Base-by-base conservation (phyloP, 108 stramenopile genomes). In the Fragilariopsis cylindrus region DNA sequence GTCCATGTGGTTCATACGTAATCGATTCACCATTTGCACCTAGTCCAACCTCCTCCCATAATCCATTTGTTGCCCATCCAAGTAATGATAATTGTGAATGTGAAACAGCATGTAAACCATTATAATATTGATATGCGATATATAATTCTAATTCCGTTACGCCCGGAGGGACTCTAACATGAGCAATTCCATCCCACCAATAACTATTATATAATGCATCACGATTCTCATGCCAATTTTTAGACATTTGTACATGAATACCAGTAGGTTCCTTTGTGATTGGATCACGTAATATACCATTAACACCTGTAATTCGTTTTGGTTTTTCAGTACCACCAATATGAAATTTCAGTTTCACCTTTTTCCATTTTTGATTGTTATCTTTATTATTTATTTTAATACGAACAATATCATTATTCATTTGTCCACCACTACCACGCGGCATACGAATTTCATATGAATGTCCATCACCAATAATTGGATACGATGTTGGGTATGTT, bases 231-330 rank as follows among this genome's bases (percentile, higher is more conserved):
- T 60, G 58, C 58, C 58, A 60, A 41, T 60, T 60, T 41, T 60
- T 60, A 9, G 58, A 60, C 58, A 60, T 60, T 60, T 60, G 58
- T 9, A 60, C 58, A 30, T 60, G 58, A 9, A 60, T 60, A 41
- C 58, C 58, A 19, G 58, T 60, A 4, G 58, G 58, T 30, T 60
- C 58, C 41, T 60, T 30, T 41, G 58, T 60, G 5, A 3, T 4
- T 4, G 18, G 4, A 30, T 60, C 19, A 41, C 58, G 5, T 30
- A 60, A 60, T 5, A 60, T 60, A 4, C 58, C 58, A 30, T 11
- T 9, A 60, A 41, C 58, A 60, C 58, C 58, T 4, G 58, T 60
- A 9, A 41, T 30, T 8, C 58, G 58, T 4, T 41, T 60, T 3
- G 58, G 58, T 41, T 21, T 21, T 2, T 60, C 58, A 21, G 21